Conservation (phyloP, 139 green algal species). For the Limnomonas spitsbergensis region DNA sequence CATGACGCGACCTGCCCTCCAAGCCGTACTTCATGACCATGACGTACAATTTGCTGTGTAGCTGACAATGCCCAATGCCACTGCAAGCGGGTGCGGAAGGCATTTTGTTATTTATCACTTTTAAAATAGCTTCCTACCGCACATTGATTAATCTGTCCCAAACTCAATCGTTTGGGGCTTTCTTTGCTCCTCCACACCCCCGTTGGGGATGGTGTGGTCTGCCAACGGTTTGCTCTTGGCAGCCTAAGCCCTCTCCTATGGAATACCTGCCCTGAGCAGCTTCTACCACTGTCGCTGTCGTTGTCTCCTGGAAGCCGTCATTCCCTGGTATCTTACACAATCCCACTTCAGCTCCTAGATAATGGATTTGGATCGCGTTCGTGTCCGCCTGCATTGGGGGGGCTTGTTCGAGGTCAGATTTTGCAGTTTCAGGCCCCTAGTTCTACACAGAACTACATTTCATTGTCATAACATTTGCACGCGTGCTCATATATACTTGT, state of each 20-base stretch:
- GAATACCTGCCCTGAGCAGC: background rate
- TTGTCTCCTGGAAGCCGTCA: background rate
- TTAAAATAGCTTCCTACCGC: too few relatives aligned
- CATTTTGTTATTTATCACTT: too few relatives aligned
- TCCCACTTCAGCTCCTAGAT: background rate
- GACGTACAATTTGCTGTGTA: background rate
- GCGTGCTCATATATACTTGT: background rate
- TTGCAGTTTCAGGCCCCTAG: background rate
- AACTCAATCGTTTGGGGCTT: too few relatives aligned
- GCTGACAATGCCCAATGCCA: too few relatives aligned
- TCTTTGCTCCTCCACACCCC: background rate
- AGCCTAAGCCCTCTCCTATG: background rate
- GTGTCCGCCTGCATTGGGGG: slow-evolving; percentile 9
- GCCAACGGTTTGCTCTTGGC: background rate
- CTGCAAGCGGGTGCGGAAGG: too few relatives aligned
- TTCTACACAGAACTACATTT: background rate
- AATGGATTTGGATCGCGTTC: slow-evolving; percentile 3
- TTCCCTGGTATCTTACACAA: background rate
- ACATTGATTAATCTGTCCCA: too few relatives aligned
- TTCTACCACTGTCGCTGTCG: too few relatives aligned
- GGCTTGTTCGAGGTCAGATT: background rate
- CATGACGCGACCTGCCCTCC: background rate
- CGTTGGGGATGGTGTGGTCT: background rate
- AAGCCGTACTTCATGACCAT: background rate
- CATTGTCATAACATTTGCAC: background rate